Evolutionary conservation across 2,329 filamentous ascomycete species (phyloP).

Genomic region (Xylaria polymorpha): DNA sequence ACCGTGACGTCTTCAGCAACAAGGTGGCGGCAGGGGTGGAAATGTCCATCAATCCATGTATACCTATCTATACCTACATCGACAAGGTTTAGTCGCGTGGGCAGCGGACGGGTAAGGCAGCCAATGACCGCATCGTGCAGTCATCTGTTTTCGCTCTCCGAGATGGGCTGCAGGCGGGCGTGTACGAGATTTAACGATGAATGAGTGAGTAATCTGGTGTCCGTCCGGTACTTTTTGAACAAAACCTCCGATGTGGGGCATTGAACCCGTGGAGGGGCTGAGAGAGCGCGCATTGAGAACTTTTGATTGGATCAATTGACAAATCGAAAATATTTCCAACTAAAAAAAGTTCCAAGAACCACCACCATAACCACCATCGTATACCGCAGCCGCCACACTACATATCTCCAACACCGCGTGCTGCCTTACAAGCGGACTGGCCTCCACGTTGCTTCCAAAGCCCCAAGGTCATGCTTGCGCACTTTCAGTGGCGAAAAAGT

Average conservation of each 20-base stretch:
- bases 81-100: constrained; percentile 20
- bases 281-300: background rate
- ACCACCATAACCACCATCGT: background rate
- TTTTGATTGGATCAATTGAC: constrained; percentile 33
- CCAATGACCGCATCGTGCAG: constrained; percentile 23
- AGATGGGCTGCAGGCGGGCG: background rate
- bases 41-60: background rate
- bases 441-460: background rate
- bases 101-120: constrained; percentile 18
- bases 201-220: background rate
- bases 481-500: background rate
- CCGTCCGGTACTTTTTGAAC: background rate
- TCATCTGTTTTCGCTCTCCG: background rate
- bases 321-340: constrained; percentile 29
- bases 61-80: background rate
- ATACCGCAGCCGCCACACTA: background rate
- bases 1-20: constrained; percentile 22
- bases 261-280: constrained; percentile 19
- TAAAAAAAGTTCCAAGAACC: constrained; percentile 28
- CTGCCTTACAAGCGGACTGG: background rate
- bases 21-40: constrained; percentile 20
- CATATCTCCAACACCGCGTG: background rate
- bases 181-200: background rate
- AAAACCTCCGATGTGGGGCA: constrained; percentile 4
- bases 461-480: constrained; percentile 9